A percentile compares a stretch with the other conserved stretches of the same genome.
These are phyloP conservation scores for Quercus rubra DNA, from an alignment of 306 rosid species.

Conservation along the genomic window DNA sequence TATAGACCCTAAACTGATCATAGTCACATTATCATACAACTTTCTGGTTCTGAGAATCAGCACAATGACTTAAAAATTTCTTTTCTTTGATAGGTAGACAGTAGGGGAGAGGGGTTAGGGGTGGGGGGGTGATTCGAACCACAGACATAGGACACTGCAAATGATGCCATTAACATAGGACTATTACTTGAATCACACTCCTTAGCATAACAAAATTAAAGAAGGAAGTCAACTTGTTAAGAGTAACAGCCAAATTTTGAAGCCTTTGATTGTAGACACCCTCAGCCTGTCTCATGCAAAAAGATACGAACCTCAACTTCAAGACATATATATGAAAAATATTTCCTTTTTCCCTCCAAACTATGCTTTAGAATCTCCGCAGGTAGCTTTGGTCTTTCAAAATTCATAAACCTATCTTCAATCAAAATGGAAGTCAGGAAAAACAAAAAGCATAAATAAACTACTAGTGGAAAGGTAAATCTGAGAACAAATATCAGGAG, in stretches of 20 bases:
- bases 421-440: slow-evolving; percentile 24
- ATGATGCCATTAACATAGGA: too few species aligned
- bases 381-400: slow-evolving; percentile 92
- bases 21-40: too few species aligned
- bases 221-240: slow-evolving; percentile 71
- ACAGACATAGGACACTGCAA: too few species aligned
- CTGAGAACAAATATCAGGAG: slow-evolving; percentile 1
- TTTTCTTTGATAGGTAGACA: too few species aligned
- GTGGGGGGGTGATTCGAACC: too few species aligned
- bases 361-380: slow-evolving; percentile 78
- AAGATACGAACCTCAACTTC: slow-evolving; percentile 68
- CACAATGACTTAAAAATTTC: background rate
- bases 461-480: background rate
- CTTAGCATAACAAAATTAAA: background rate
- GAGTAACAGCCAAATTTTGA: slow-evolving; percentile 96
- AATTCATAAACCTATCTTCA: slow-evolving; percentile 89
- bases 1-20: background rate
- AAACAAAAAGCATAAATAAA: slow-evolving; percentile 18
- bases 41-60: background rate
- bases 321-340: slow-evolving; percentile 78
- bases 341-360: slow-evolving; percentile 81
- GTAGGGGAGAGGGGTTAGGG: background rate
- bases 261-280: slow-evolving; percentile 99
- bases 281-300: slow-evolving; percentile 69
- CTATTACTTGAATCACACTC: background rate